Evolutionary conservation across 2,329 filamentous ascomycete genomes (phyloP), one percentile per base, ranked within the genome.

Genomic region (Fusarium vanettenii): DNA sequence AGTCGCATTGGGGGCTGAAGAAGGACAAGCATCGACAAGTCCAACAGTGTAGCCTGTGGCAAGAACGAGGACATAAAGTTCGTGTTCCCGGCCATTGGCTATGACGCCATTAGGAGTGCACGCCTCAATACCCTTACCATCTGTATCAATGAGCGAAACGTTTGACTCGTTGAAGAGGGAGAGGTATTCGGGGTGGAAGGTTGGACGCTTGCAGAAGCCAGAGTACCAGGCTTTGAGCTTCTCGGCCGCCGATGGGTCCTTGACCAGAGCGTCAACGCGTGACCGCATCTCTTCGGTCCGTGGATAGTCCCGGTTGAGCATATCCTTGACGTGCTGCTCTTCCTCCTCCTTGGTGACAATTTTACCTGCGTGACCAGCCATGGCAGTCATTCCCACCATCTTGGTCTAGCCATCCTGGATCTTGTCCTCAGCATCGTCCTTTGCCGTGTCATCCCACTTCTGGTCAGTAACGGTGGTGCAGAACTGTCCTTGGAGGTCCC

Each of bases 141-240:
- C 16, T 10, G 60, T 92, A 77, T 92, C 89, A 27, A 92, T 82
- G 0, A 93, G 86, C 13, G 85, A 84, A 5, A 93, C 90, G 73
- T 91, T 87, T 0, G 84, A 80, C 45, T 77, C 77, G 80, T 93
- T 93, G 85, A 92, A 93, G 0, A 86, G 73, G 6, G 84, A 77
- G 0, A 92, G 85, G 76, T 90, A 92, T 13, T 86, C 84, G 74
- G 92, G 88, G 79, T 89, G 89, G 80, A 92, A 92, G 52, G 84
- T 87, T 0, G 90, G 90, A 0, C 91, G 86, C 80, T 93, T 92
- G 83, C 91, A 92, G 86, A 88, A 91, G 0, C 81, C 81, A 1
- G 88, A 85, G 76, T 92, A 92, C 88, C 88, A 91, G 0, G 89
- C 83, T 76, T 90, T 89, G 8, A 92, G 83, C 7, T 80, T 84